Base-by-base conservation (phyloP, 805 yeast species). In the Dipodascopsis tothii region DNA sequence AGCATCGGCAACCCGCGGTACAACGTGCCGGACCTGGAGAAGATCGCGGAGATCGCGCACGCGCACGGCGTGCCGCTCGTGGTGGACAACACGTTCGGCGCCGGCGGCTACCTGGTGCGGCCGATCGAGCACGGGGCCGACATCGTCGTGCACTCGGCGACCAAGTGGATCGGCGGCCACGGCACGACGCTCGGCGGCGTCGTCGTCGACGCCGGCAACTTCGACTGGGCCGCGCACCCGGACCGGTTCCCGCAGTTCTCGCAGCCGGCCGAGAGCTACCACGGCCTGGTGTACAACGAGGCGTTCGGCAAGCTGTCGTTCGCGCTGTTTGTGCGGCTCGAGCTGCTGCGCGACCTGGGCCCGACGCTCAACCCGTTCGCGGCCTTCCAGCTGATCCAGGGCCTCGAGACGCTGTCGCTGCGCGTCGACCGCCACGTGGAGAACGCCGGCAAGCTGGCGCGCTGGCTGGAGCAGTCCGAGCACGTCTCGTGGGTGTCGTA, bases 141-240 rank as follows among this genome's bases (percentile, higher is more conserved):
- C 63, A 81, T 88, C 54, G 82, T 90, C 27, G 83, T 83, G 18
- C 95, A 88, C 65, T 87, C 96, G 49, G 95, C 96, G 43, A 88
- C 97, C 47, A 88, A 88, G 42, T 90, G 96, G 96, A 88, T 88
- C 55, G 95, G 95, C 52, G 97, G 96, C 47, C 96, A 88, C 62
- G 96, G 97, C 61, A 86, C 84, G 45, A 85, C 96, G 35, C 80
- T 88, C 64, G 96, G 83, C 42, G 97, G 97, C 72, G 84, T 81
- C 41, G 73, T 90, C 54, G 73, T 90, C 38, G 96, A 90, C 63
- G 77, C 87, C 30, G 96, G 96, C 55, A 88, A 83, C 40, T 90
- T 90, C 73, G 94, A 90, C 59, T 90, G 95, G 88, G 70, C 74
- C 45, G 75, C 84, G 51, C 75, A 84, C 67, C 90, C 92, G 36